Conservation (phyloP, 116 monocot genomes). For the Dioscorea cayenensis region DNA sequence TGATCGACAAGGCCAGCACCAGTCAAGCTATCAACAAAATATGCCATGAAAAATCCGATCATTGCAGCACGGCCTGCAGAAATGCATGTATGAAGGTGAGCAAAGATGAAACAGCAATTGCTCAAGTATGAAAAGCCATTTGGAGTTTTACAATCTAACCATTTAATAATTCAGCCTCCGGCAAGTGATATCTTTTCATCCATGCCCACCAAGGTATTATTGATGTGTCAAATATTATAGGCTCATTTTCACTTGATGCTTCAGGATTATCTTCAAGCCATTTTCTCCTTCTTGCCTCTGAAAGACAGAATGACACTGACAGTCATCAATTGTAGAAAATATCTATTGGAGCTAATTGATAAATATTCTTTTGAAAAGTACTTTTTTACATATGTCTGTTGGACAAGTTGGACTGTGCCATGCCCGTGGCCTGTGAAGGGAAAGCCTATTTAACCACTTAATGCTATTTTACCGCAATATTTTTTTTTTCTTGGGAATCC, state of each 20-base stretch:
- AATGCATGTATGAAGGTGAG: background rate
- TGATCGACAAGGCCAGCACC: slow-evolving; percentile 94
- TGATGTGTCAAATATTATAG: slow-evolving; percentile 74
- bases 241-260: slow-evolving; percentile 59
- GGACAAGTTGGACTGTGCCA: background rate
- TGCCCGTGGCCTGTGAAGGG: no score
- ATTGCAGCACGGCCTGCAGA: slow-evolving; percentile 93
- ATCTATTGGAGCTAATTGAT: background rate
- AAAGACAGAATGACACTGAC: slow-evolving; percentile 11
- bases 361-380: background rate
- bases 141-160: slow-evolving; percentile 32
- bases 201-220: slow-evolving; percentile 96
- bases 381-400: background rate
- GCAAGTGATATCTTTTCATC: slow-evolving; percentile 87
- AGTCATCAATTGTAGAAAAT: background rate
- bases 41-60: slow-evolving; percentile 97
- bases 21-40: slow-evolving; percentile 92
- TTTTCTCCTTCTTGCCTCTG: slow-evolving; percentile 98
- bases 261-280: slow-evolving; percentile 92
- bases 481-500: no score
- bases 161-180: slow-evolving; percentile 89
- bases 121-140: background rate
- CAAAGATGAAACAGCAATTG: background rate
- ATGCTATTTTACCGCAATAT: no score
- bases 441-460: no score